Evolutionary conservation across 2,329 filamentous ascomycete genomes (phyloP), one percentile per base, ranked within the genome.

Genomic region (Clonostachys rosea): DNA sequence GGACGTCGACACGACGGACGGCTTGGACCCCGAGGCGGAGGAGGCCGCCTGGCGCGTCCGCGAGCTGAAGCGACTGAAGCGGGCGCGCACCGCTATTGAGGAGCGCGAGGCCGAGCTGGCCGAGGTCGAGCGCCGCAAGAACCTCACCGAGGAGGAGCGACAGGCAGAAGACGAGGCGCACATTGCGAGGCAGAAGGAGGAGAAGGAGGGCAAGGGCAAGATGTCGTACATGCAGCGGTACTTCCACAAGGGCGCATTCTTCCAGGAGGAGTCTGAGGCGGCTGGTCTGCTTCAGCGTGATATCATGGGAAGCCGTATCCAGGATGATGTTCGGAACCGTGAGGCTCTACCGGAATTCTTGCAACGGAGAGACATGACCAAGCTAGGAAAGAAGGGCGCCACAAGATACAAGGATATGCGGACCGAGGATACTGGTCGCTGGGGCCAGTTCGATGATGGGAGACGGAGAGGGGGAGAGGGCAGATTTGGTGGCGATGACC

Each of bases 161-260:
- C 83, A 85, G 49, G 85, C 83, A 49, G 94, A 99, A 64, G 94
- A 99, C 65, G 80, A 84, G 40, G 87, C 79, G 44, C 89, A 83
- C 64, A 71, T 97, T 16, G 84, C 84, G 1, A 75, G 78, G 54
- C 92, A 97, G 67, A 83, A 86, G 56, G 87, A 87, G 52, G 91
- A 95, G 52, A 88, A 89, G 57, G 83, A 87, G 51, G 67, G 75
- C 44, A 85, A 86, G 50, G 90, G 90, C 46, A 87, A 92, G 68
- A 89, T 94, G 76, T 80, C 80, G 3, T 96, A 84, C 65, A 89
- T 97, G 87, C 91, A 96, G 62, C 91, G 91, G 63, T 99, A 97
- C 71, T 91, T 89, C 67, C 94, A 99, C 75, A 92, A 91, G 70
- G 94, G 94, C 43, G 94, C 94, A 14, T 99, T 97, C 72, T 97